Base-by-base conservation (phyloP, 768 basidiomycete species). In the Lanmaoa pseudosensibilis region DNA sequence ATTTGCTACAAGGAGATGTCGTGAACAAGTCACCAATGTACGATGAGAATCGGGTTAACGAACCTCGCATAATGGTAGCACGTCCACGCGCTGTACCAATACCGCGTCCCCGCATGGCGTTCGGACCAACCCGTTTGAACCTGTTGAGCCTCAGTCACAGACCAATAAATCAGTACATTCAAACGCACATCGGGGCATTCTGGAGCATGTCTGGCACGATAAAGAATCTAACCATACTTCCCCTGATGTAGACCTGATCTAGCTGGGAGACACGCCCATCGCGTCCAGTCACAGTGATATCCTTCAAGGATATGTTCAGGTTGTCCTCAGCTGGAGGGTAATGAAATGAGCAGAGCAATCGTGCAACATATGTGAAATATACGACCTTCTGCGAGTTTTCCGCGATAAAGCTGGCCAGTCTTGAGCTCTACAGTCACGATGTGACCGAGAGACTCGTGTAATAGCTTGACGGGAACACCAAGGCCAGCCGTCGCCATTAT, bases 141-240 rank as follows among this genome's bases (percentile, higher is more conserved):
- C 96, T 99, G 71, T 38, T 40, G 56, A 41, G 18, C 46, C 60
- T 57, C 19, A 61, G 52, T 47, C 37, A 3, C 30, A 52, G 58
- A 49, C 33, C 55, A 58, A 43, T 50, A 33, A 52, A 13, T 36
- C 39, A 37, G 15, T n/a, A 30, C 23, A 32, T 52, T 33, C 40
- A 34, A 53, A 78, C 91, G 72, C 69, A 95, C 97, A 99, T 99
- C 19, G 97, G 97, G 15, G 97, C 97, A 72, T 98, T 98, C 71
- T 98, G 92, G 64, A 99, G 79, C 92, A 99, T 98, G 75, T 98
- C 97, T 53, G 97, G 97, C 21, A 99, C 97, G 73, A 98, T 98
- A 77, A 98, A 96, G 80, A 97, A 98, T 62, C 97, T 83, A 62
- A 98, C 80, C 92, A 98, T 97, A 72, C 94, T 95, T 56, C 97